These are phyloP conservation scores for Jasminum sambac DNA, from an alignment of 257 asterid genomes.

Conservation along the genomic window DNA sequence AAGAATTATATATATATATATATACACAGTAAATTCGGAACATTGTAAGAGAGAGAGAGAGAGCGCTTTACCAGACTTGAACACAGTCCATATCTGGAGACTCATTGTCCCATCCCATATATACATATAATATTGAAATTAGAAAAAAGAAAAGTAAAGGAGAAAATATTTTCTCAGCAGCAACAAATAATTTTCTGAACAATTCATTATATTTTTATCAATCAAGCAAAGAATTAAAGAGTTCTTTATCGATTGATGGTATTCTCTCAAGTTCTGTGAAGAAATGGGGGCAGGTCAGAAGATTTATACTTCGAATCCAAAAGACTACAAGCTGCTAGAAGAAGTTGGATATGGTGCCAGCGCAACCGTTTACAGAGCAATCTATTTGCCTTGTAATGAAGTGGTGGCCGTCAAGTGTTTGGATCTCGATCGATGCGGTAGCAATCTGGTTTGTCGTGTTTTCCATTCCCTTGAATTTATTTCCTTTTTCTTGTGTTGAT, in stretches of 20 bases:
- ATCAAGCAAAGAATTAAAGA: slow-evolving; percentile 9
- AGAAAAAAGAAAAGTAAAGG: too few relatives aligned
- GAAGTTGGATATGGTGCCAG: slow-evolving; percentile 97
- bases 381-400: slow-evolving; percentile 78
- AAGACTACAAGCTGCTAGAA: slow-evolving; percentile 80
- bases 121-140: neutral
- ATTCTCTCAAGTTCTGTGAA: slow-evolving; percentile 18
- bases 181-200: slow-evolving; percentile 3
- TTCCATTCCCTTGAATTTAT: neutral
- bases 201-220: slow-evolving; percentile 3
- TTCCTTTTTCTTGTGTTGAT: neutral
- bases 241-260: slow-evolving; percentile 36
- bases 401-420: slow-evolving; percentile 90
- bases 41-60: slow-evolving; percentile 29
- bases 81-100: slow-evolving; percentile 43
- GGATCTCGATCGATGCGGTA: slow-evolving; percentile 99
- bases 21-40: slow-evolving; percentile 40
- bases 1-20: too few relatives aligned
- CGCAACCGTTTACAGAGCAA: slow-evolving; percentile 90
- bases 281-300: slow-evolving; percentile 45
- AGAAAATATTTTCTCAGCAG: too few relatives aligned
- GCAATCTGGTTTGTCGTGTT: slow-evolving; percentile 77
- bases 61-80: slow-evolving; percentile 28
- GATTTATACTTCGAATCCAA: slow-evolving; percentile 63
- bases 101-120: slow-evolving; percentile 26